Conservation (phyloP, 129 eudicot species). For the Smallanthus sonchifolius region DNA sequence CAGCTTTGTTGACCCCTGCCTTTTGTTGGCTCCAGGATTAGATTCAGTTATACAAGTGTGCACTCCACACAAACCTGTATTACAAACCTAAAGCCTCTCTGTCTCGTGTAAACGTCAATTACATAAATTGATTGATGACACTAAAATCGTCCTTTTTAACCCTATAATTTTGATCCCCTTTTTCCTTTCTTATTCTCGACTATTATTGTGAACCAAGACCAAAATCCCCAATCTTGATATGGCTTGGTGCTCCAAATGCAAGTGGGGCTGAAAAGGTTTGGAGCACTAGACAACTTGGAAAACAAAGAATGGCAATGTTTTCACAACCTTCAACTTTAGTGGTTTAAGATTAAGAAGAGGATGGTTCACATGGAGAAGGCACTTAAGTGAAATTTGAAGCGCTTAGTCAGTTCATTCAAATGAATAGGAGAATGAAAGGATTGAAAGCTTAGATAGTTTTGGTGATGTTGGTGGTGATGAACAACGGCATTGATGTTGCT, state of each 20-base stretch:
- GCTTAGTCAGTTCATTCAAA: not conserved
- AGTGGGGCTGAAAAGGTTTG: not conserved
- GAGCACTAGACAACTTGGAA: not conserved
- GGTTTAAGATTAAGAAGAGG: not conserved
- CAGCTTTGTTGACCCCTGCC: not conserved
- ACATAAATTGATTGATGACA: not conserved
- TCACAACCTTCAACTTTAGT: not conserved
- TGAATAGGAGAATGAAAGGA: not conserved
- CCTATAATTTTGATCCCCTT: not conserved
- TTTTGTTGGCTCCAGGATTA: not conserved
- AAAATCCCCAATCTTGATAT: not conserved
- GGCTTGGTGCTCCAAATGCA: not conserved
- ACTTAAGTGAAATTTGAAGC: not conserved
- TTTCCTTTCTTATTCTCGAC: not conserved
- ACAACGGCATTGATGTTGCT: not conserved
- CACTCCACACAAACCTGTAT: not conserved
- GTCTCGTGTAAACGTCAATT: not conserved
- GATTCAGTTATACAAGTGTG: not conserved
- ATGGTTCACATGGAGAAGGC: not conserved
- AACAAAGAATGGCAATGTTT: not conserved
- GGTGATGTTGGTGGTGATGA: not conserved
- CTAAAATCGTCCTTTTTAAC: not conserved
- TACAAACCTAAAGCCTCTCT: not conserved
- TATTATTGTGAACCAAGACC: not conserved
- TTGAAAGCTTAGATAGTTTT: not conserved